Percentiles rank a stretch among this genome's conserved stretches.
Evolutionary conservation across 306 rosid genomes (phyloP).

Genomic region (Biancaea sappan): DNA sequence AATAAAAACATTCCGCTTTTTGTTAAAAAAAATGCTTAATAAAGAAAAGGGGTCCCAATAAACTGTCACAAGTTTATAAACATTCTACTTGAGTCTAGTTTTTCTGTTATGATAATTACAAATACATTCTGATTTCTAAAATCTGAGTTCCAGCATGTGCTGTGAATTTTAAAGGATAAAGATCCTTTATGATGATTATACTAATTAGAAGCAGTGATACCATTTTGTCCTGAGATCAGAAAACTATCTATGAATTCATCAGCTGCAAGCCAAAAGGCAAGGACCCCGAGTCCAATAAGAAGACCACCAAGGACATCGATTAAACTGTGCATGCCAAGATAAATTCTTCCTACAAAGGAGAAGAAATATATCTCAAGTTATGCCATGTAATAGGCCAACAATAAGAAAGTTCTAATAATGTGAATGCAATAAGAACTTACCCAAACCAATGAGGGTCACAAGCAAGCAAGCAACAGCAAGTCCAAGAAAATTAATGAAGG

Average conservation of each 20-base stretch:
- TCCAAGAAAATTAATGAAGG: slow-evolving; percentile 54
- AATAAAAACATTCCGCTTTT: background rate
- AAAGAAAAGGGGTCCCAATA: background rate
- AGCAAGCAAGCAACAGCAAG: slow-evolving; percentile 63
- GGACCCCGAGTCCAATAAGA: slow-evolving; percentile 70
- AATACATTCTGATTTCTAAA: slow-evolving; percentile 21
- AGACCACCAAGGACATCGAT: slow-evolving; percentile 80
- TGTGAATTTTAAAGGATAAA: slow-evolving; percentile 9
- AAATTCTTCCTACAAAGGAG: slow-evolving; percentile 78
- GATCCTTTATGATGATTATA: slow-evolving; percentile 12
- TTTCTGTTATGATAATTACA: background rate
- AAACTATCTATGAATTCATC: slow-evolving; percentile 65
- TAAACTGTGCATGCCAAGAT: slow-evolving; percentile 97
- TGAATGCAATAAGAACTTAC: slow-evolving; percentile 47
- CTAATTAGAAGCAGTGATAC: slow-evolving; percentile 46
- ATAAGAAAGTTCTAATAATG: slow-evolving; percentile 19
- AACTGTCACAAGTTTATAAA: background rate
- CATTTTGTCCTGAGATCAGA: slow-evolving; percentile 80
- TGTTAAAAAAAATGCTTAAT: slow-evolving; percentile 13
- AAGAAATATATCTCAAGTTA: slow-evolving; percentile 33
- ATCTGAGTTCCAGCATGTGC: slow-evolving; percentile 8
- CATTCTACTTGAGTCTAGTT: slow-evolving; percentile 8
- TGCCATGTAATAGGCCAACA: slow-evolving; percentile 23
- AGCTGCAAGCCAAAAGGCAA: slow-evolving; percentile 74
- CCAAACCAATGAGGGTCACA: slow-evolving; percentile 80